A percentile compares a stretch with the other conserved stretches of the same genome.
Evolutionary conservation across 176 grass and related monocot species (phyloP).

Genomic region (Aechmea fasciata): DNA sequence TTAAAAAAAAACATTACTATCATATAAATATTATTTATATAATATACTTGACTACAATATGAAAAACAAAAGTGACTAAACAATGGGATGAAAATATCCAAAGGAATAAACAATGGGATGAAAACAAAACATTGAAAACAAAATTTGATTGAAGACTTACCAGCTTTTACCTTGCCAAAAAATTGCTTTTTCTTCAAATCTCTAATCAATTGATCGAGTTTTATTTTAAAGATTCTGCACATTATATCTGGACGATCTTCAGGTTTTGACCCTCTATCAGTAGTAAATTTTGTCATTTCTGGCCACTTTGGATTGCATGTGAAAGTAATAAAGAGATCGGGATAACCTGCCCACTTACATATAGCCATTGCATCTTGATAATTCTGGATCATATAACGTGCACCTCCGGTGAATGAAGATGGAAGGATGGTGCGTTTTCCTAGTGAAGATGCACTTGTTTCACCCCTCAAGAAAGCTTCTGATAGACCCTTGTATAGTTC

Average conservation of each 20-base stretch:
- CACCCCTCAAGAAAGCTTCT: slow-evolving; percentile 7
- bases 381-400: slow-evolving; percentile 6
- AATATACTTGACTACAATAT: not conserved
- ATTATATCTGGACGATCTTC: slow-evolving; percentile 18
- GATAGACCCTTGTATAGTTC: not conserved
- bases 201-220: not conserved
- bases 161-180: slow-evolving; percentile 9
- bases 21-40: not conserved
- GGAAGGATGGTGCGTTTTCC: slow-evolving; percentile 1
- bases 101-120: not conserved
- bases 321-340: not conserved
- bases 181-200: slow-evolving; percentile 4
- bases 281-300: slow-evolving; percentile 14
- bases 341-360: not conserved
- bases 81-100: not conserved
- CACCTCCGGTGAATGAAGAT: not conserved
- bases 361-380: slow-evolving; percentile 16
- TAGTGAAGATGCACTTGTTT: slow-evolving; percentile 1
- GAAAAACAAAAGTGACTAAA: not conserved
- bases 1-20: not conserved
- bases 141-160: slow-evolving; percentile 5
- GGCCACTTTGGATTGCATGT: slow-evolving; percentile 24
- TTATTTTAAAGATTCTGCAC: slow-evolving; percentile 22
- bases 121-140: not conserved
- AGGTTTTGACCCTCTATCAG: not conserved